Conservation (phyloP, 208 protist species). For the Leishmania tropica region DNA sequence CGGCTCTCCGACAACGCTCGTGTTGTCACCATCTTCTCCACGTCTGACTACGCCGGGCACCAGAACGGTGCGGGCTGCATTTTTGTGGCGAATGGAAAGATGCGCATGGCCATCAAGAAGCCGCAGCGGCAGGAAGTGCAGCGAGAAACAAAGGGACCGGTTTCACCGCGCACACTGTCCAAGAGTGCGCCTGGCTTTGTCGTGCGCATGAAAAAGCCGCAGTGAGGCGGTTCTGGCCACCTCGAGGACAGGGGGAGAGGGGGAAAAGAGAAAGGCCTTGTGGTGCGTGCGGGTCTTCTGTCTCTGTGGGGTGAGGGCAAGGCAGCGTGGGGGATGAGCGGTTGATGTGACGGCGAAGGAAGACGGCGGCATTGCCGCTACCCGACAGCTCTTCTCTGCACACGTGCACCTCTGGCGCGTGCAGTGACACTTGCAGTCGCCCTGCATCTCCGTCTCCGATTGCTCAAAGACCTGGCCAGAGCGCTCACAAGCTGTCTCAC, state of each 20-base stretch:
- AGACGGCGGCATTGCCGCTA: background rate
- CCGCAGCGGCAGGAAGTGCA: slow-evolving; percentile 66
- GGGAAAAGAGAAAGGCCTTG: background rate
- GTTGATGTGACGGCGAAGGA: background rate
- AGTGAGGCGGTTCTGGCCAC: slow-evolving; percentile 7
- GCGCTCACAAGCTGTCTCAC: background rate
- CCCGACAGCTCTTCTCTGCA: background rate
- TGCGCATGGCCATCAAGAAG: slow-evolving; percentile 93
- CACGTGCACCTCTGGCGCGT: background rate
- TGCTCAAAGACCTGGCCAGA: background rate
- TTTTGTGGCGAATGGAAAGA: slow-evolving; percentile 83
- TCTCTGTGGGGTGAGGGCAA: background rate
- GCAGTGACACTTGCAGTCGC: background rate
- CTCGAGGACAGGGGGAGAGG: background rate
- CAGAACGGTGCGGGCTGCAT: slow-evolving; percentile 91
- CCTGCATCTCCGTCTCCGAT: too few relatives aligned
- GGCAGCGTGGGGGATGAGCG: background rate
- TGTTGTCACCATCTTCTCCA: slow-evolving; percentile 94
- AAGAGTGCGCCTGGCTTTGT: slow-evolving; percentile 73
- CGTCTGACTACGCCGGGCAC: slow-evolving; percentile 91
- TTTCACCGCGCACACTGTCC: slow-evolving; percentile 68
- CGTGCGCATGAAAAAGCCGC: slow-evolving; percentile 68
- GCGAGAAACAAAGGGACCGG: slow-evolving; percentile 60
- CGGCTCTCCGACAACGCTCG: slow-evolving; percentile 90
- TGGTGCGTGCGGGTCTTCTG: background rate